Conservation (phyloP, 2,329 filamentous ascomycete species). For the Ambrosiella xylebori region DNA sequence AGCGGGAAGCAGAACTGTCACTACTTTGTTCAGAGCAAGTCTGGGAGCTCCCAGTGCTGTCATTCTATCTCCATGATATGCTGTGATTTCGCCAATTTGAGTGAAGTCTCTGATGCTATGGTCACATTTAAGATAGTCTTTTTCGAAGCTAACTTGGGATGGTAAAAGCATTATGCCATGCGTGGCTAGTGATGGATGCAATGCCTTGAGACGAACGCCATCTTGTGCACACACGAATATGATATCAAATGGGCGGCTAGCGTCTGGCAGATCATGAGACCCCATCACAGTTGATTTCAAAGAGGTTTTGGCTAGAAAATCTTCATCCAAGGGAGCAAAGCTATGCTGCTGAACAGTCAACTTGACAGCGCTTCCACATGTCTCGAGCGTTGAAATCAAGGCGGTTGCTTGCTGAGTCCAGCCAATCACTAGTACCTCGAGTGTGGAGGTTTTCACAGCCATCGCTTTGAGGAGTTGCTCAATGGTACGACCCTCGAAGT, state of each 20-base stretch:
- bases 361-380: neutral
- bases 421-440: slow-evolving; percentile 26
- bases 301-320: neutral
- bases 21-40: neutral
- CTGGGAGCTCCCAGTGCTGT: slow-evolving; percentile 1
- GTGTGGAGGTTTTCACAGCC: slow-evolving; percentile 24
- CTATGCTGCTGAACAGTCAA: neutral
- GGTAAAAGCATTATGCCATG: slow-evolving; percentile 8
- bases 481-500: slow-evolving; percentile 12
- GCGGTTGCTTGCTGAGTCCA: neutral
- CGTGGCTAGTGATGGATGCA: neutral
- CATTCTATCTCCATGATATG: neutral
- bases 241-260: neutral
- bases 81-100: neutral
- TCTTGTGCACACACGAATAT: slow-evolving; percentile 1
- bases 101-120: slow-evolving; percentile 2
- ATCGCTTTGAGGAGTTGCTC: slow-evolving; percentile 19
- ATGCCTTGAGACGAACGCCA: slow-evolving; percentile 3
- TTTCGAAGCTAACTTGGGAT: neutral
- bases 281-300: neutral
- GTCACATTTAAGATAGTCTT: neutral
- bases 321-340: neutral
- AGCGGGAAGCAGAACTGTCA: slow-evolving; percentile 5
- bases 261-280: neutral
- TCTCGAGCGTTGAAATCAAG: neutral